Evolutionary conservation across 768 basidiomycete species (phyloP).

Genomic region (Cubamyces sp.): DNA sequence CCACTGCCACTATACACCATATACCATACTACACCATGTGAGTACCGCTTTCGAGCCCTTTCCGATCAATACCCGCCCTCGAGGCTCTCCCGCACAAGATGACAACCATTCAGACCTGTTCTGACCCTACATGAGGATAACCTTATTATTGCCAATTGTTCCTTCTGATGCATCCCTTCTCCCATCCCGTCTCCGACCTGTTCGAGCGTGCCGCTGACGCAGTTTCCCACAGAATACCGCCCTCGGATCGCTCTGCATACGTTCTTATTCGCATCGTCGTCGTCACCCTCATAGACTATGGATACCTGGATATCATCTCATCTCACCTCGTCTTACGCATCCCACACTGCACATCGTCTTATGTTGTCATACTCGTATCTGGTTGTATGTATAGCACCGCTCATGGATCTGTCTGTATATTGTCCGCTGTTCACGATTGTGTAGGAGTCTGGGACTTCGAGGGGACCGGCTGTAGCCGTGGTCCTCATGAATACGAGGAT

Average conservation of each 20-base stretch:
- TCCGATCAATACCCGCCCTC: not conserved
- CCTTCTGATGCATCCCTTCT: constrained; percentile 32
- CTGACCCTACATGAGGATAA: constrained; percentile 61
- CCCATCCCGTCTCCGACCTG: not conserved
- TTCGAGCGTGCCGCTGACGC: not conserved
- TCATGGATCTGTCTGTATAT: not conserved
- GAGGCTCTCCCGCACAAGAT: constrained; percentile 40
- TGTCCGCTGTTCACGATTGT: constrained; percentile 1
- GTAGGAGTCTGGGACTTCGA: no score
- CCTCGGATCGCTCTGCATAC: constrained; percentile 11
- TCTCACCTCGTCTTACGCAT: no score
- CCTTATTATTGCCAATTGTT: constrained; percentile 54
- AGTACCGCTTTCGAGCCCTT: constrained; percentile 32
- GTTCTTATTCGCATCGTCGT: not conserved
- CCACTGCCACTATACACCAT: not conserved
- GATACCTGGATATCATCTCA: constrained; percentile 5
- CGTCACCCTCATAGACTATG: constrained; percentile 7
- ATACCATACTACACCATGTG: constrained; percentile 33
- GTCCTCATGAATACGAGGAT: no score
- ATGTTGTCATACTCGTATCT: not conserved
- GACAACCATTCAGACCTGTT: constrained; percentile 70
- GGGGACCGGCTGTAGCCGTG: no score
- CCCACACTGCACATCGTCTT: not conserved
- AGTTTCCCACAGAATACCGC: constrained; percentile 11
- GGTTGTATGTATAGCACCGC: constrained; percentile 4